phyloP scores from a whole-genome alignment of 1,284 basidiomycete genomes.

The Chiua sp. region DNA sequence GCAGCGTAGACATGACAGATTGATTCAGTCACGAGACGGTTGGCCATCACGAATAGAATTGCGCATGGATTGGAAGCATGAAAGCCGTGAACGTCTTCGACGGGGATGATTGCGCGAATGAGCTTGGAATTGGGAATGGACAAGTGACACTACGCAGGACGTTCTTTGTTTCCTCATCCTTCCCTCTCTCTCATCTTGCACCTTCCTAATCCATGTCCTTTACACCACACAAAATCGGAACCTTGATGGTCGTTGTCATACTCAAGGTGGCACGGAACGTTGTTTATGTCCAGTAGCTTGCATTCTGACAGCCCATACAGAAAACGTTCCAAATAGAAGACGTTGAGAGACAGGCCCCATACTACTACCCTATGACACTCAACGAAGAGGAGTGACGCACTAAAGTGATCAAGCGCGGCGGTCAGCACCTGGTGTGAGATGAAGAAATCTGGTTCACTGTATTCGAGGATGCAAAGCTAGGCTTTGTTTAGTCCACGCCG shows the following conservation, averaged over 20 bases:
- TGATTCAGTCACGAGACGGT: too few species aligned
- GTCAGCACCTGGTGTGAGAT: slow-evolving; percentile 99
- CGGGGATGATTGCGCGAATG: too few species aligned
- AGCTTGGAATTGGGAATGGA: too few species aligned
- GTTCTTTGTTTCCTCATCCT: slow-evolving; percentile 9
- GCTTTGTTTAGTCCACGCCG: slow-evolving; percentile 53
- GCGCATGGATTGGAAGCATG: too few species aligned
- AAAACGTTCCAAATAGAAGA: slow-evolving; percentile 94
- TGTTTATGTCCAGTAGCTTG: slow-evolving; percentile 16
- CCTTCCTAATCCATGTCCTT: slow-evolving; percentile 50
- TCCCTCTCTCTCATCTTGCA: not conserved
- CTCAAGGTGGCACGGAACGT: slow-evolving; percentile 85
- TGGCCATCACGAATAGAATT: too few species aligned
- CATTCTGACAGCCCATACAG: slow-evolving; percentile 48
- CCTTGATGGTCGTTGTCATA: slow-evolving; percentile 93
- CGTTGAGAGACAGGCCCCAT: slow-evolving; percentile 98
- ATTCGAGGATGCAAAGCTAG: slow-evolving; percentile 79
- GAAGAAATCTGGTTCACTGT: slow-evolving; percentile 96
- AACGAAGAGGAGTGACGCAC: slow-evolving; percentile 86
- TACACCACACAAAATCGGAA: slow-evolving; percentile 82
- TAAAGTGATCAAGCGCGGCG: slow-evolving; percentile 93
- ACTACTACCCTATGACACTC: slow-evolving; percentile 85
- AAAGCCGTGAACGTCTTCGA: too few species aligned
- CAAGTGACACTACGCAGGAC: too few species aligned
- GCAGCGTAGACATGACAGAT: too few species aligned